phyloP scores from a whole-genome alignment of 2,329 filamentous ascomycete genomes.

The Iodosphaeria phyllophila region DNA sequence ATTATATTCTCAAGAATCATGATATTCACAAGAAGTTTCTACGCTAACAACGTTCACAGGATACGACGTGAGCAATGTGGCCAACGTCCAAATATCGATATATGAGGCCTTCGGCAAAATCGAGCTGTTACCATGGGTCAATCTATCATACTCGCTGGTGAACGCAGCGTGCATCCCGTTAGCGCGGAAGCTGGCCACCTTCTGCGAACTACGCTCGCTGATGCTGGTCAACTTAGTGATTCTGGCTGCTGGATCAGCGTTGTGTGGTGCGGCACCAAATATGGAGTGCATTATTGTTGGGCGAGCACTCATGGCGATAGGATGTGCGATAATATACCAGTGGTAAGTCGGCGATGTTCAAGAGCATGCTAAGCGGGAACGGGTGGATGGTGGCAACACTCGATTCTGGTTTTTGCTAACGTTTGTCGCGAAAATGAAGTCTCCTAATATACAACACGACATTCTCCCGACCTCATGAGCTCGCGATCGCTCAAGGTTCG shows the following conservation, averaged over 20 bases:
- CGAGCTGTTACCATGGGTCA: conserved; percentile 20
- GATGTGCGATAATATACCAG: conserved; percentile 13
- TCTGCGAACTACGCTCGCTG: conserved; percentile 14
- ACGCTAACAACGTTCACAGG: too few species aligned
- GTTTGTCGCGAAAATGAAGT: not conserved
- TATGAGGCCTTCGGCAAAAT: conserved; percentile 28
- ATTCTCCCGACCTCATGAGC: conserved; percentile 7
- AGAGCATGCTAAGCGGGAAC: not conserved
- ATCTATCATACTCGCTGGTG: conserved; percentile 15
- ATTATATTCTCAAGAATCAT: too few species aligned
- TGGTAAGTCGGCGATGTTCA: conserved; percentile 7
- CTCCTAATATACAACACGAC: conserved; percentile 8
- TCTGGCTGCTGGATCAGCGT: conserved; percentile 10
- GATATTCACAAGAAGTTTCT: too few species aligned
- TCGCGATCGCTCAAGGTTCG: conserved; percentile 5
- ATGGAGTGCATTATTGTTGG: conserved; percentile 14
- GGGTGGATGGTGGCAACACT: too few species aligned
- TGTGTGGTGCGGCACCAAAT: conserved; percentile 12
- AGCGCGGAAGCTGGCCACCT: conserved; percentile 14
- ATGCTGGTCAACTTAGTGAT: conserved; percentile 11
- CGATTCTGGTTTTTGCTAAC: too few species aligned
- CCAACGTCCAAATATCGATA: conserved; percentile 36
- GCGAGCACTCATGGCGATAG: conserved; percentile 14
- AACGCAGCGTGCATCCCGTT: conserved; percentile 16
- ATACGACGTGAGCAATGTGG: conserved; percentile 24